Evolutionary conservation across 2,329 filamentous ascomycete species (phyloP).

Genomic region (Pezicula rhizophila): DNA sequence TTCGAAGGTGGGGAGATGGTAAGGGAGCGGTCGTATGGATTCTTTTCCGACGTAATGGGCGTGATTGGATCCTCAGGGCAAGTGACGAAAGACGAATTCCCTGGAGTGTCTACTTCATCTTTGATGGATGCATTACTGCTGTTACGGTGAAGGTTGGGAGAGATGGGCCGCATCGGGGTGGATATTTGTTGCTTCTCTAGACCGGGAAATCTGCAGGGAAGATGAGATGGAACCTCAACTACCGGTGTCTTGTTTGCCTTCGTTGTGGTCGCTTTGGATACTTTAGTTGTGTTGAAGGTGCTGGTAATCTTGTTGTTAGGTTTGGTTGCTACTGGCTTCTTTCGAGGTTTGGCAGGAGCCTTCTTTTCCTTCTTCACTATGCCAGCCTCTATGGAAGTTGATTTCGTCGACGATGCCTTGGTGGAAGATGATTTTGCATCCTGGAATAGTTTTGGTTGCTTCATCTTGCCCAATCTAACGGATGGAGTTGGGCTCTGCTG

Average conservation of each 20-base stretch:
- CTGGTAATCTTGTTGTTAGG: conserved; percentile 21
- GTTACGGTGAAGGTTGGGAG: conserved; percentile 16
- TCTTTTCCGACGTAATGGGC: background rate
- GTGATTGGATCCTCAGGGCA: background rate
- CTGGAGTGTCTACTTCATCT: background rate
- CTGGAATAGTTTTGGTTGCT: conserved; percentile 43
- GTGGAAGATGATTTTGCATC: conserved; percentile 16
- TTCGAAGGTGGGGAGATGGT: background rate
- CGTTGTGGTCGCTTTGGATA: conserved; percentile 8
- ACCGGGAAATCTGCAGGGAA: conserved; percentile 12
- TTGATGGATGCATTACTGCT: conserved; percentile 12
- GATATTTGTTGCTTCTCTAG: conserved; percentile 6
- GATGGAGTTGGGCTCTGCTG: conserved; percentile 29
- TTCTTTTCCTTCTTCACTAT: conserved; percentile 18
- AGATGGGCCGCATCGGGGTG: conserved; percentile 16
- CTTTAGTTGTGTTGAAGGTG: conserved; percentile 20
- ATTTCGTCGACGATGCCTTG: conserved; percentile 4
- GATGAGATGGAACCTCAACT: background rate
- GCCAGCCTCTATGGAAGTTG: background rate
- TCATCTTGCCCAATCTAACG: conserved; percentile 30
- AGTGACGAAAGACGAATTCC: background rate
- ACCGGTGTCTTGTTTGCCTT: conserved; percentile 5
- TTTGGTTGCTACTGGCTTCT: conserved; percentile 18
- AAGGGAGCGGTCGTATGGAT: background rate
- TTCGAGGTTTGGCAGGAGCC: conserved; percentile 7